A percentile compares a stretch with the other conserved stretches of the same genome.
These are phyloP conservation scores for Omphalea diandra DNA, from an alignment of 441 rosid genomes.

Conservation along the genomic window DNA sequence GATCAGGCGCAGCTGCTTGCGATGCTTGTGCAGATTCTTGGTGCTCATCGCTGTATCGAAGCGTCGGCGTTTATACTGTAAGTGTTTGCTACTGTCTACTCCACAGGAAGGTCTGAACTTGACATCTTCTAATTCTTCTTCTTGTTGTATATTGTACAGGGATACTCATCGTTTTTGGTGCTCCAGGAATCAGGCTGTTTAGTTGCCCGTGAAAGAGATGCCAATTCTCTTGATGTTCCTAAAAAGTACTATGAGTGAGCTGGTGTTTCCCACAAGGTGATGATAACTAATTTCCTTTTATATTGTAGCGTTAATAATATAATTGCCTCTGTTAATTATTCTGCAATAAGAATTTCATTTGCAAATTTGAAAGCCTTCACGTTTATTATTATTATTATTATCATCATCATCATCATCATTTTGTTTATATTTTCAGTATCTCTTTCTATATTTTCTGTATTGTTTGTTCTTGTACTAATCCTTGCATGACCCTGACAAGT, in stretches of 20 bases:
- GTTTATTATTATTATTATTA: no score
- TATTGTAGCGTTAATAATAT: not conserved
- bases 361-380: not conserved
- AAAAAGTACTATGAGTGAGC: slow-evolving; percentile 71
- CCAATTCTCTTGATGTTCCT: slow-evolving; percentile 66
- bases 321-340: no score
- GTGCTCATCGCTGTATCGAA: slow-evolving; percentile 84
- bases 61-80: slow-evolving; percentile 93
- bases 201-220: slow-evolving; percentile 92
- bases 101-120: not conserved
- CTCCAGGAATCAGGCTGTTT: slow-evolving; percentile 74
- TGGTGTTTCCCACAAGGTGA: slow-evolving; percentile 75
- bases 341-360: not conserved
- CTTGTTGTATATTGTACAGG: slow-evolving; percentile 38
- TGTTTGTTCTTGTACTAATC: not conserved
- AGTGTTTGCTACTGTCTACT: slow-evolving; percentile 5
- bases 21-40: slow-evolving; percentile 83
- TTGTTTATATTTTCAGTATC: not conserved
- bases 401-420: no score
- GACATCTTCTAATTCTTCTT: slow-evolving; percentile 5
- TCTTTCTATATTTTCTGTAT: slow-evolving; percentile 9
- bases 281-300: slow-evolving; percentile 7
- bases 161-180: slow-evolving; percentile 78
- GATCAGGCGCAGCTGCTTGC: slow-evolving; percentile 94
- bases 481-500: slow-evolving; percentile 23